Conservation (phyloP, 192 early-diverging fungal species). For the Thamnidium elegans region DNA sequence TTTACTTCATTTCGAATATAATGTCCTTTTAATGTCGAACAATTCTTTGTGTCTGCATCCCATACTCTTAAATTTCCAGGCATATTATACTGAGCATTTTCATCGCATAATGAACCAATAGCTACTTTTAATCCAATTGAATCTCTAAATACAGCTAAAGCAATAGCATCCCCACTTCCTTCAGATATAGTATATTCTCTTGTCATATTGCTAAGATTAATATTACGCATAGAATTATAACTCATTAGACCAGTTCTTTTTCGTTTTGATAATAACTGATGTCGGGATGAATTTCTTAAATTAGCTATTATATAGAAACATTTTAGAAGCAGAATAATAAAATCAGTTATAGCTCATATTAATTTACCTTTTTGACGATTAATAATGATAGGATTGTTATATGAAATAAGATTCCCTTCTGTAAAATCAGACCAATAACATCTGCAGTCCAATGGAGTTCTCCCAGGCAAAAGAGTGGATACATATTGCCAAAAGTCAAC, state of each 20-base stretch:
- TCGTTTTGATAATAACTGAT: no score
- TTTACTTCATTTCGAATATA: neutral
- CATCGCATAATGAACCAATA: constrained; percentile 20
- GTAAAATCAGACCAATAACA: constrained; percentile 1
- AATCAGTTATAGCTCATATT: neutral
- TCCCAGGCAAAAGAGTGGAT: neutral
- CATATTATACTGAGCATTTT: constrained; percentile 18
- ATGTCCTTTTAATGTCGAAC: constrained; percentile 1
- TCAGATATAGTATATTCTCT: constrained; percentile 1
- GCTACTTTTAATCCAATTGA: neutral
- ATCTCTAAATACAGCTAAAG: constrained; percentile 9
- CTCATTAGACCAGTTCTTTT: no score
- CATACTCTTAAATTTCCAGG: constrained; percentile 26
- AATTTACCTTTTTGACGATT: neutral
- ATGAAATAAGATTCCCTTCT: neutral
- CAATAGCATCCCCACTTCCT: constrained; percentile 27
- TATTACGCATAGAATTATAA: neutral
- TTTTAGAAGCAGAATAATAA: neutral
- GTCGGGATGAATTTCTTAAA: no score
- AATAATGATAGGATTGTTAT: constrained; percentile 11
- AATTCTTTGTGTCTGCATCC: neutral
- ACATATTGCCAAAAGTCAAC: constrained; percentile 5
- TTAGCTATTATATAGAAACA: neutral
- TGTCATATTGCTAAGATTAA: constrained; percentile 5
- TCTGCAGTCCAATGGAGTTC: constrained; percentile 12